Conservation (phyloP, 257 asterid species). For the Plantago major region DNA sequence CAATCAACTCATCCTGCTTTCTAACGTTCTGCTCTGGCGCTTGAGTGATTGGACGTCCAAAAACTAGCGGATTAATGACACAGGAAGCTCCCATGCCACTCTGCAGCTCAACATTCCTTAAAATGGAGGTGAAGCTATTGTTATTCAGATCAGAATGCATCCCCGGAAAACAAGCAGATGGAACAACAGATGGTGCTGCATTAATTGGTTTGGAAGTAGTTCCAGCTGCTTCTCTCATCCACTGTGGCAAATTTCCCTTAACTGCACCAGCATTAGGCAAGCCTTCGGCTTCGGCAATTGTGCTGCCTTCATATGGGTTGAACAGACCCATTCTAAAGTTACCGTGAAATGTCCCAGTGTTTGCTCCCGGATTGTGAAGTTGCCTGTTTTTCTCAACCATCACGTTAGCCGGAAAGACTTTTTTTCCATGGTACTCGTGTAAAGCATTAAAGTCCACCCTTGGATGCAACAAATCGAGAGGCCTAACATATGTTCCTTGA, state of each 20-base stretch:
- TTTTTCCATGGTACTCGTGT: no score
- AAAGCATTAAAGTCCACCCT: slow-evolving; percentile 12
- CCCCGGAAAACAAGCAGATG: slow-evolving; percentile 4
- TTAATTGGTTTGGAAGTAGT: slow-evolving; percentile 28
- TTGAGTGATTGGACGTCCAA: slow-evolving; percentile 11
- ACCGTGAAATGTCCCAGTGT: slow-evolving; percentile 10
- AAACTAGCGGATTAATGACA: slow-evolving; percentile 3
- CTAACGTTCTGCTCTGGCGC: slow-evolving; percentile 1
- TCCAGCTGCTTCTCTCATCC: slow-evolving; percentile 54
- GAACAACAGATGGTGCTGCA: slow-evolving; percentile 1
- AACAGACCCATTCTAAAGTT: slow-evolving; percentile 16
- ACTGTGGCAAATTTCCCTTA: slow-evolving; percentile 44
- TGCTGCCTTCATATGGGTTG: slow-evolving; percentile 10
- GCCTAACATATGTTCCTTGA: slow-evolving; percentile 17
- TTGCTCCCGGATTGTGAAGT: slow-evolving; percentile 24
- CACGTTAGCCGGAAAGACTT: no score
- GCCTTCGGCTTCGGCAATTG: slow-evolving; percentile 16
- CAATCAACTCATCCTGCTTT: slow-evolving; percentile 38
- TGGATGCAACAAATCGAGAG: slow-evolving; percentile 20
- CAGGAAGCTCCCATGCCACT: slow-evolving; percentile 15
- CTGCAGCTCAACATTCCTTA: slow-evolving; percentile 18
- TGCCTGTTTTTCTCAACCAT: slow-evolving; percentile 14
- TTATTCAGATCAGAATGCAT: not conserved
- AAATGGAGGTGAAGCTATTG: slow-evolving; percentile 4
- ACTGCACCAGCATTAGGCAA: slow-evolving; percentile 21